These are phyloP conservation scores for Penicillium sp. DNA, from an alignment of 2,329 filamentous ascomycete species.

Conservation along the genomic window DNA sequence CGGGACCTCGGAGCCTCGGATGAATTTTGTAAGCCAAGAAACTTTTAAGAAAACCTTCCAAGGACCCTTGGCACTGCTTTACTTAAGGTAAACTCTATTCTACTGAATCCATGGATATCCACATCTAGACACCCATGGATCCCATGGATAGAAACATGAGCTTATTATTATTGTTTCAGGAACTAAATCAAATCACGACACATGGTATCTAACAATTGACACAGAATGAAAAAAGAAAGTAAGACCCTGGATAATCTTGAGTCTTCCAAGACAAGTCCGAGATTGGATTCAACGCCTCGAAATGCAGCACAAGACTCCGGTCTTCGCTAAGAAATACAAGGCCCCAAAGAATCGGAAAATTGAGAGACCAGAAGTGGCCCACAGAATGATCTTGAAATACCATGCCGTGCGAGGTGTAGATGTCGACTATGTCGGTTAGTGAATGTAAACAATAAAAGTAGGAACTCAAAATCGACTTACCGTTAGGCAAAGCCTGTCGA, in stretches of 20 bases:
- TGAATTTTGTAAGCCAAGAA: background rate
- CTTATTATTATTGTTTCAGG: background rate
- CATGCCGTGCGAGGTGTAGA: slow-evolving; percentile 11
- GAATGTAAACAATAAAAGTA: background rate
- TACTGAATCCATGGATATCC: no score
- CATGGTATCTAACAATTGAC: background rate
- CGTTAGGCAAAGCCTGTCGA: slow-evolving; percentile 20
- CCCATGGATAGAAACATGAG: background rate
- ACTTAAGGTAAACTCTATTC: background rate
- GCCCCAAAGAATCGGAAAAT: slow-evolving; percentile 22
- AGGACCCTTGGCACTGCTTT: background rate
- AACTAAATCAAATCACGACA: background rate
- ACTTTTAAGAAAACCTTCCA: background rate
- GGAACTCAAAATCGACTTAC: slow-evolving; percentile 8
- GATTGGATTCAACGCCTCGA: background rate
- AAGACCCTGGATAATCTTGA: background rate
- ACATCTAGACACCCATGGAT: no score
- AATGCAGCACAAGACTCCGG: slow-evolving; percentile 17
- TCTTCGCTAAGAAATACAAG: slow-evolving; percentile 18
- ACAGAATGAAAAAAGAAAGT: background rate
- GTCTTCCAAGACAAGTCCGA: no score
- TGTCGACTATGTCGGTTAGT: background rate
- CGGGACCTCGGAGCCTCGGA: background rate
- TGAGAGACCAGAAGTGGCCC: slow-evolving; percentile 21
- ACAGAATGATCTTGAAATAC: slow-evolving; percentile 21